Percentiles rank a stretch among this genome's conserved stretches.
phyloP scores from a whole-genome alignment of 2,329 filamentous ascomycete genomes.

The Phaeophleospora eucalypticola region DNA sequence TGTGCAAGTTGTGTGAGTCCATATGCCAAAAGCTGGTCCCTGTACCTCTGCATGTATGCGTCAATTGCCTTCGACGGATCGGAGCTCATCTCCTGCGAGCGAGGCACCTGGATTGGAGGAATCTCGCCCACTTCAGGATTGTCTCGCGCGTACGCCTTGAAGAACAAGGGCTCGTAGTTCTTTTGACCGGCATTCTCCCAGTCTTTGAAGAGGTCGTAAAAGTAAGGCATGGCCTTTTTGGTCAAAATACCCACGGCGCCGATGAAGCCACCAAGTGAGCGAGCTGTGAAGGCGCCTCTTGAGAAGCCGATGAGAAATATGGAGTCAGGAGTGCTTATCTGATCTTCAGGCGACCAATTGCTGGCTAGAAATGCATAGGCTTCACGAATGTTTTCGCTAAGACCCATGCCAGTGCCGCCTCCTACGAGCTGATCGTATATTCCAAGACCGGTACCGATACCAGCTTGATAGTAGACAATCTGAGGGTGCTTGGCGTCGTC shows the following conservation, averaged over 20 bases:
- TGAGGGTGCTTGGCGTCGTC: constrained; percentile 35
- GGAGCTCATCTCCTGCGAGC: constrained; percentile 12
- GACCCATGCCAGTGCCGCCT: constrained; percentile 33
- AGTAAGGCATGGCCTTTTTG: constrained; percentile 30
- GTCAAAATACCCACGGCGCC: constrained; percentile 43
- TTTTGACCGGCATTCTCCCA: constrained; percentile 31
- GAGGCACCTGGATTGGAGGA: constrained; percentile 4
- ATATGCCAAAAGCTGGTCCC: constrained; percentile 22
- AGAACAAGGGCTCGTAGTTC: constrained; percentile 29
- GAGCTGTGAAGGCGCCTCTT: constrained; percentile 43
- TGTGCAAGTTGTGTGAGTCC: constrained; percentile 21
- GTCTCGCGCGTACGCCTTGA: constrained; percentile 25
- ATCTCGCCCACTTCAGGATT: constrained; percentile 18
- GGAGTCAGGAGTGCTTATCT: constrained; percentile 34
- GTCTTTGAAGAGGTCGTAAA: constrained; percentile 34
- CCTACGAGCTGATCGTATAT: constrained; percentile 31
- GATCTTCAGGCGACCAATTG: constrained; percentile 47
- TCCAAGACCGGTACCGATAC: constrained; percentile 34
- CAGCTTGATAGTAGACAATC: constrained; percentile 38
- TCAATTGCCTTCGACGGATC: constrained; percentile 13
- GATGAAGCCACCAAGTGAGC: constrained; percentile 43
- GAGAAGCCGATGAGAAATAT: constrained; percentile 47
- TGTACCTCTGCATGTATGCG: constrained; percentile 28
- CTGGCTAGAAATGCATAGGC: constrained; percentile 60
- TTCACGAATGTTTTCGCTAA: constrained; percentile 52